phyloP scores from a whole-genome alignment of 176 grass and related monocot genomes.

The Chloris gayana region DNA sequence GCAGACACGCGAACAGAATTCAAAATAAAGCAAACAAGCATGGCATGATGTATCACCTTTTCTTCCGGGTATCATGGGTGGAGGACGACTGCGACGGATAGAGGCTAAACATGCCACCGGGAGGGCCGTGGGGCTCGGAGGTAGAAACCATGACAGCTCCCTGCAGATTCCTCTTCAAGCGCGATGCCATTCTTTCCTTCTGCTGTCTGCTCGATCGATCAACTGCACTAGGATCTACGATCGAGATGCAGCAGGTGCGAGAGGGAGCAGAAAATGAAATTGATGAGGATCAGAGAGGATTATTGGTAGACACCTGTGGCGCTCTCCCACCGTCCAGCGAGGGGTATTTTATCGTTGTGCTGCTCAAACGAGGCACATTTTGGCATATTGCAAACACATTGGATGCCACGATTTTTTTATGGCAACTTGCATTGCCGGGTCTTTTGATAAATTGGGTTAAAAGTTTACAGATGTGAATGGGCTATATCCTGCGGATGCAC shows the following conservation, averaged over 20 bases:
- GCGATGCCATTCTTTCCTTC: neutral
- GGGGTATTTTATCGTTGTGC: neutral
- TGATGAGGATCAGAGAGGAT: neutral
- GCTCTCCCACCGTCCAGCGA: neutral
- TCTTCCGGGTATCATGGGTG: conserved; percentile 13
- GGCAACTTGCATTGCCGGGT: no score
- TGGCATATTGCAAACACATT: no score
- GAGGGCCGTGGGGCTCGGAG: conserved; percentile 23
- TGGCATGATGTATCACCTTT: conserved; percentile 18
- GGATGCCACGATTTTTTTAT: no score
- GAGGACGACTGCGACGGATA: conserved; percentile 17
- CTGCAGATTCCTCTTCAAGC: conserved; percentile 29
- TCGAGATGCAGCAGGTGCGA: neutral
- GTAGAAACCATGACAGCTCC: conserved; percentile 23
- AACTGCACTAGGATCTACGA: neutral
- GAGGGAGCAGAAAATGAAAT: neutral
- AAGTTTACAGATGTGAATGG: no score
- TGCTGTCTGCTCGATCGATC: neutral
- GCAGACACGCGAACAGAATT: no score
- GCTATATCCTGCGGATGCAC: no score
- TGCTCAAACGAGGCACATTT: no score
- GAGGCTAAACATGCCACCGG: conserved; percentile 10
- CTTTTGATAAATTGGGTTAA: no score
- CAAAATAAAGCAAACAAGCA: no score
- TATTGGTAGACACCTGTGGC: neutral